These are phyloP conservation scores for Alternaria metachromatica DNA, from an alignment of 2,329 filamentous ascomycete species.

Conservation along the genomic window DNA sequence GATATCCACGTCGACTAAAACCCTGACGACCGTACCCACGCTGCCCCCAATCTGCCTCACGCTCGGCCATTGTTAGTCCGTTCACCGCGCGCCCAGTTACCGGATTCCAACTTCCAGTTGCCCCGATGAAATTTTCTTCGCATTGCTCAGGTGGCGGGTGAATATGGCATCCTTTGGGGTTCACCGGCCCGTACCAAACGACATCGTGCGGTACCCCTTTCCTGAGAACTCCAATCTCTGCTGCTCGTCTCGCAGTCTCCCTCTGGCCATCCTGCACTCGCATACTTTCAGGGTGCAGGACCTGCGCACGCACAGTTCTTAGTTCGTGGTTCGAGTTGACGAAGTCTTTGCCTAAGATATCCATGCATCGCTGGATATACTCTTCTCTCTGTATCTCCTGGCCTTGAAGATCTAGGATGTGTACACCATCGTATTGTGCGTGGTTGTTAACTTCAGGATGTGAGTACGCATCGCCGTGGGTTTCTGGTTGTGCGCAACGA, in stretches of 20 bases:
- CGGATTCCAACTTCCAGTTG: not conserved
- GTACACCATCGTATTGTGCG: not conserved
- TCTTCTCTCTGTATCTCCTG: not conserved
- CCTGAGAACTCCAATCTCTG: not conserved
- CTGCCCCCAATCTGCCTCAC: not conserved
- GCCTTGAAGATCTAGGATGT: not conserved
- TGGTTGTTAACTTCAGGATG: not conserved
- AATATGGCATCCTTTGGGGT: not conserved
- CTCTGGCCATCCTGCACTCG: not conserved
- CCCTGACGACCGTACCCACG: not conserved
- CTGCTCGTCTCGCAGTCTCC: not conserved
- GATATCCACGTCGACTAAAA: not conserved
- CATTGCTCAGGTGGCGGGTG: not conserved
- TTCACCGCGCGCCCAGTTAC: not conserved
- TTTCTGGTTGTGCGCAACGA: not conserved
- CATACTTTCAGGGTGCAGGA: not conserved
- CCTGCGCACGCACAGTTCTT: not conserved
- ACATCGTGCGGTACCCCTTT: not conserved
- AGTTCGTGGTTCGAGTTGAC: not conserved
- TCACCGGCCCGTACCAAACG: not conserved
- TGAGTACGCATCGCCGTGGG: not conserved
- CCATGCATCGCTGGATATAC: not conserved
- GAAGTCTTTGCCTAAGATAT: not conserved
- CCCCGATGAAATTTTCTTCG: not conserved
- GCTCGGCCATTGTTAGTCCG: not conserved